Percentiles rank a stretch among this genome's conserved stretches.
phyloP scores from a whole-genome alignment of 768 basidiomycete genomes.

The Leccinum rimulosum region DNA sequence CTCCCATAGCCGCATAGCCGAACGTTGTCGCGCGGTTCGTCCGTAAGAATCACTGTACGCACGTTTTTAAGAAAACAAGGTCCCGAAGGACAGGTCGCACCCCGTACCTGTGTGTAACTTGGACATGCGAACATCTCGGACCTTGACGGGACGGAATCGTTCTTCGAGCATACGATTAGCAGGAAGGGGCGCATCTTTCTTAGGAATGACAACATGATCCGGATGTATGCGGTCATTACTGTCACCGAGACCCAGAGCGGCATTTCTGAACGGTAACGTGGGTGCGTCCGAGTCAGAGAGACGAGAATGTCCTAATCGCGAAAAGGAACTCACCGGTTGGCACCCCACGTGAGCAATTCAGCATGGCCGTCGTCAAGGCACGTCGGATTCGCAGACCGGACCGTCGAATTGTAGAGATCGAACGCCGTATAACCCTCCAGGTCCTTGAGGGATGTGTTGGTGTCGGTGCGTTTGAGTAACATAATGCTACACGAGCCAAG shows the following conservation, averaged over 20 bases:
- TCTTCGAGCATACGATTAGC: constrained; percentile 32
- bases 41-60: constrained; percentile 57
- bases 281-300: not conserved
- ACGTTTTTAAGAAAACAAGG: not conserved
- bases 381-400: constrained; percentile 66
- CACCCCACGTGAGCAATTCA: constrained; percentile 87
- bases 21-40: constrained; percentile 70
- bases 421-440: constrained; percentile 87
- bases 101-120: constrained; percentile 79
- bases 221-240: constrained; percentile 75
- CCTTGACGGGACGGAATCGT: constrained; percentile 61
- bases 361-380: constrained; percentile 34
- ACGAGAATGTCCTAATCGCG: not conserved
- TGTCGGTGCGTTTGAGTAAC: constrained; percentile 71
- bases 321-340: constrained; percentile 53
- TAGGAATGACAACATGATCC: constrained; percentile 62
- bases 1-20: constrained; percentile 88
- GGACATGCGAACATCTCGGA: constrained; percentile 75
- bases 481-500: constrained; percentile 50
- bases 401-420: constrained; percentile 89
- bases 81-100: not conserved
- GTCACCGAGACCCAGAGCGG: constrained; percentile 82
- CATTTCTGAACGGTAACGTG: constrained; percentile 55
- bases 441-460: constrained; percentile 73
- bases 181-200: constrained; percentile 13